A percentile compares a stretch with the other conserved stretches of the same genome.
phyloP scores from a whole-genome alignment of 78 protist species.

The Emiliania huxleyi region DNA sequence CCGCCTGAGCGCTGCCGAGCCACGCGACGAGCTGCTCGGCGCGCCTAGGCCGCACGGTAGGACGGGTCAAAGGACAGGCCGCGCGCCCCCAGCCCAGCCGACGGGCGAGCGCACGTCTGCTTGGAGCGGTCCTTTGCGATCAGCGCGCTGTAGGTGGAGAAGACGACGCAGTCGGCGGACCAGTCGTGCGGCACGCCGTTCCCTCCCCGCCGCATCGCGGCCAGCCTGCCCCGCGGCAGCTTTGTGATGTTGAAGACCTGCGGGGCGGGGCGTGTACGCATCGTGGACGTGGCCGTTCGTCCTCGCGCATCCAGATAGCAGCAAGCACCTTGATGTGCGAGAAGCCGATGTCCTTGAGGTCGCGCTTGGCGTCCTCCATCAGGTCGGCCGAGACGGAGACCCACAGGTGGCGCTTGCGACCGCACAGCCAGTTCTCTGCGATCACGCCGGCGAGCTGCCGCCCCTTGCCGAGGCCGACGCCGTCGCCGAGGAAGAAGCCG shows the following conservation, averaged over 20 bases:
- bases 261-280: too few relatives aligned
- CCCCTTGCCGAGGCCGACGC: constrained; percentile 24
- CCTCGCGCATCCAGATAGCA: too few relatives aligned
- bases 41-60: too few relatives aligned
- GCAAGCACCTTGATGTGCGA: too few relatives aligned
- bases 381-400: constrained; percentile 17
- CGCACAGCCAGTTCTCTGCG: not conserved
- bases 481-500: constrained; percentile 34
- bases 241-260: not conserved
- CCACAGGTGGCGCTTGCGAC: constrained; percentile 38
- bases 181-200: too few relatives aligned
- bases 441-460: not conserved
- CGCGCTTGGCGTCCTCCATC: constrained; percentile 17
- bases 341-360: not conserved
- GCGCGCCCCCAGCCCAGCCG: too few relatives aligned
- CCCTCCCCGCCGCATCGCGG: too few relatives aligned
- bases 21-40: not conserved
- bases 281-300: too few relatives aligned
- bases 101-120: too few relatives aligned
- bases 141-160: constrained; percentile 42
- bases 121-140: too few relatives aligned
- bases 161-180: not conserved
- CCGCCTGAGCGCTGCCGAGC: not conserved
- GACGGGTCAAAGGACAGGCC: too few relatives aligned
- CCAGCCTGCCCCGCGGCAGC: not conserved